These are phyloP conservation scores for Dioszegia crocea DNA, from an alignment of 768 basidiomycete species.

Conservation along the genomic window DNA sequence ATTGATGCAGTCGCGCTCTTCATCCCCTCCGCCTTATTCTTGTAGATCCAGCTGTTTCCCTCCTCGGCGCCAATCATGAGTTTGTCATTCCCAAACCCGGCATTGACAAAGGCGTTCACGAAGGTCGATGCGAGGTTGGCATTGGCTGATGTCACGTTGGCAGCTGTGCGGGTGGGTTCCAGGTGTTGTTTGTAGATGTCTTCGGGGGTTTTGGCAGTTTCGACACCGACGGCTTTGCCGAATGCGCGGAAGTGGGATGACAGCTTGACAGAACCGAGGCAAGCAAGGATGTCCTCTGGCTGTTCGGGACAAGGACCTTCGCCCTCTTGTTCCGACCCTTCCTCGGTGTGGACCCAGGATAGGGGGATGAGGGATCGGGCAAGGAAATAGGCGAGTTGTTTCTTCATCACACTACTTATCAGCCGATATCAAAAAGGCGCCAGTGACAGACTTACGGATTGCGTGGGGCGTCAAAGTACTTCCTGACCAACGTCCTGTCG, in stretches of 20 bases:
- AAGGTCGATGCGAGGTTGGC: constrained; percentile 94
- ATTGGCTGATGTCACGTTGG: constrained; percentile 91
- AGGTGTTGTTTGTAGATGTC: constrained; percentile 97
- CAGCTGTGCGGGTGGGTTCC: constrained; percentile 82
- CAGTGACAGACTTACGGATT: constrained; percentile 63
- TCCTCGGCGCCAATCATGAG: constrained; percentile 95
- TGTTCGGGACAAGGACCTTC: constrained; percentile 61
- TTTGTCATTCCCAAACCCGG: constrained; percentile 97
- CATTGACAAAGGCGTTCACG: constrained; percentile 98
- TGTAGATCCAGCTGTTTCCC: constrained; percentile 98
- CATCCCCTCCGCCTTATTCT: constrained; percentile 99
- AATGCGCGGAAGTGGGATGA: constrained; percentile 82
- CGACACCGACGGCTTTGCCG: constrained; percentile 86
- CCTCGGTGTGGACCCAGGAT: constrained; percentile 73
- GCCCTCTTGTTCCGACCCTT: constrained; percentile 55
- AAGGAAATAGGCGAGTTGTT: constrained; percentile 88
- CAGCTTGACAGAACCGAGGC: constrained; percentile 77
- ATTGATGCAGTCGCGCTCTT: constrained; percentile 92
- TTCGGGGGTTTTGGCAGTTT: constrained; percentile 84
- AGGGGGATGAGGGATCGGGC: constrained; percentile 86
- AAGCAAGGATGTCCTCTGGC: constrained; percentile 76
- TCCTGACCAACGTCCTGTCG: constrained; percentile 70
- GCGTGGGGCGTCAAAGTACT: constrained; percentile 82
- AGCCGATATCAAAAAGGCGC: background rate
- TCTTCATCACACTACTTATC: constrained; percentile 70